phyloP scores from a whole-genome alignment of 129 eudicot species.

The Flaveria brownii region DNA sequence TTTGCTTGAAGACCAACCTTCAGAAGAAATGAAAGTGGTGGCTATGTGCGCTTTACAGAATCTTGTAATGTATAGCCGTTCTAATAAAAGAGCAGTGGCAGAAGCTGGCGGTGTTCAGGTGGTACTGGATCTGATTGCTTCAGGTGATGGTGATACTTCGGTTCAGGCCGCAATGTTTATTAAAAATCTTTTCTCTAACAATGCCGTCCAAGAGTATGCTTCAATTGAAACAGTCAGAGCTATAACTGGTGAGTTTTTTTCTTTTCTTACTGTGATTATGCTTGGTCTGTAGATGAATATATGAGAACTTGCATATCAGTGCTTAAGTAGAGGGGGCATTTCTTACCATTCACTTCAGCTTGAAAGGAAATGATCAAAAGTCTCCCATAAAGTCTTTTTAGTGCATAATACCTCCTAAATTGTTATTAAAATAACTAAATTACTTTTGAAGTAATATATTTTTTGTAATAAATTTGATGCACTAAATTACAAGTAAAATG shows the following conservation, averaged over 20 bases:
- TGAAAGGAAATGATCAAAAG: conserved; percentile 1
- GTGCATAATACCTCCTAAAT: background rate
- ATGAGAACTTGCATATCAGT: conserved; percentile 9
- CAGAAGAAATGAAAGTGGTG: conserved; percentile 98
- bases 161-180: conserved; percentile 94
- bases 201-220: conserved; percentile 97
- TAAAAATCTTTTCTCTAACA: conserved; percentile 87
- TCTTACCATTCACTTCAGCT: background rate
- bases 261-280: conserved; percentile 1
- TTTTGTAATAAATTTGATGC: background rate
- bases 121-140: conserved; percentile 81
- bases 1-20: conserved; percentile 93
- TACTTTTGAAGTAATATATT: background rate
- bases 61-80: conserved; percentile 94
- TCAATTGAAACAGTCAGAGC: conserved; percentile 99
- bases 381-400: background rate
- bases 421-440: background rate
- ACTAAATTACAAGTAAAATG: background rate
- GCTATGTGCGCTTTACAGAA: conserved; percentile 97
- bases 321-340: background rate
- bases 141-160: conserved; percentile 91
- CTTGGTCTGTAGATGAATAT: conserved; percentile 14
- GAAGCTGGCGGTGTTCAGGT: conserved; percentile 99
- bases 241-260: conserved; percentile 70
- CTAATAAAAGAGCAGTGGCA: conserved; percentile 99